These are phyloP conservation scores for Jackrogersella minutella DNA, from an alignment of 495 filamentous ascomycete species.

Conservation along the genomic window DNA sequence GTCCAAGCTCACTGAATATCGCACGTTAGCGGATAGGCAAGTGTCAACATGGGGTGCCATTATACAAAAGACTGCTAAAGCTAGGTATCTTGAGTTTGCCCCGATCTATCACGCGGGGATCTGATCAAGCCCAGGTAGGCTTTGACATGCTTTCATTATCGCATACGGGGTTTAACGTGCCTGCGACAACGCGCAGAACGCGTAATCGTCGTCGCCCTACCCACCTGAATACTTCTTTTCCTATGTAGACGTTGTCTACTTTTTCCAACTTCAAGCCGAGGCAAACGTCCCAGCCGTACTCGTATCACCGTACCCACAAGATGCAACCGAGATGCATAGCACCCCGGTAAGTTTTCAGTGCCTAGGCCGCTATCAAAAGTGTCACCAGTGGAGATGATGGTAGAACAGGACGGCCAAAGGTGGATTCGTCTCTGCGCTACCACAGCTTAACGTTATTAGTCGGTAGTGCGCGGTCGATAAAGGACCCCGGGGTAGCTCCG, in stretches of 20 bases:
- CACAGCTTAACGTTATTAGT: constrained; percentile 26
- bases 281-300: constrained; percentile 28
- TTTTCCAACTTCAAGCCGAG: constrained; percentile 24
- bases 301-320: constrained; percentile 39
- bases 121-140: not conserved
- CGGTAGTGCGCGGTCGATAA: constrained; percentile 17
- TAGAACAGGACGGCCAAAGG: constrained; percentile 23
- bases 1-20: constrained; percentile 31
- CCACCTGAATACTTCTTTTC: not conserved
- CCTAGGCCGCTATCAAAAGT: constrained; percentile 25
- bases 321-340: constrained; percentile 37
- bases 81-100: constrained; percentile 3
- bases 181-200: not conserved
- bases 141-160: constrained; percentile 9
- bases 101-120: constrained; percentile 6
- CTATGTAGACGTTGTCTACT: constrained; percentile 3
- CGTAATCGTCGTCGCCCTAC: not conserved
- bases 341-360: constrained; percentile 16
- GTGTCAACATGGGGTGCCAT: constrained; percentile 26
- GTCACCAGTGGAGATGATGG: constrained; percentile 32
- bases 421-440: constrained; percentile 28
- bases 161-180: not conserved
- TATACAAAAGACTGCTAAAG: constrained; percentile 10
- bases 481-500: constrained; percentile 32
- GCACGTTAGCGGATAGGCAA: constrained; percentile 13